These are phyloP conservation scores for Xylaria venustula DNA, from an alignment of 495 filamentous ascomycete species.

Conservation along the genomic window DNA sequence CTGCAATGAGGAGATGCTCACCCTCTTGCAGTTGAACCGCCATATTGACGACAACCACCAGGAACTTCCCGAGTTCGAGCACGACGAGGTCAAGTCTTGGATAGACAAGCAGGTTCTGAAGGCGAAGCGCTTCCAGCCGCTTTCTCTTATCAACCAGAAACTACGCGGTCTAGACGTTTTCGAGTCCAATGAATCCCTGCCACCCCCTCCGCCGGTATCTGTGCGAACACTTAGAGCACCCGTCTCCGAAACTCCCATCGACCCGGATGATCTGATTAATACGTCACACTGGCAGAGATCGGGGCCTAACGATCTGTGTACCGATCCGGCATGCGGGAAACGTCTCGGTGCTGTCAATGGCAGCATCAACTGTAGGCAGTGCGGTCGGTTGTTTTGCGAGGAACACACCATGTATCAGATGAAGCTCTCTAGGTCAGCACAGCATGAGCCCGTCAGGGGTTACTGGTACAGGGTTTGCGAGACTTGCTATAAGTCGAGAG, in stretches of 20 bases:
- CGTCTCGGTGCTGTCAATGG: slow-evolving; percentile 75
- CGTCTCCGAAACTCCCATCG: slow-evolving; percentile 46
- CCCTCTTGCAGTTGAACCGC: slow-evolving; percentile 86
- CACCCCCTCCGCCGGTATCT: slow-evolving; percentile 21
- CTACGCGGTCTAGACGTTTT: slow-evolving; percentile 96
- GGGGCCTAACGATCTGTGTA: slow-evolving; percentile 71
- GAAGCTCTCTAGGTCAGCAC: slow-evolving; percentile 87
- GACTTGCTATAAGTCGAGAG: slow-evolving; percentile 94
- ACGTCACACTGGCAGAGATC: slow-evolving; percentile 84
- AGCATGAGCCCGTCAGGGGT: slow-evolving; percentile 88
- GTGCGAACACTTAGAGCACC: slow-evolving; percentile 23
- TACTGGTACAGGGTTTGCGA: slow-evolving; percentile 95
- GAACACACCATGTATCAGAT: slow-evolving; percentile 99
- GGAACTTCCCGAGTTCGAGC: slow-evolving; percentile 87
- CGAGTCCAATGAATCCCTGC: slow-evolving; percentile 77
- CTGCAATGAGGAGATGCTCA: slow-evolving; percentile 97
- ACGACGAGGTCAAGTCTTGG: slow-evolving; percentile 98
- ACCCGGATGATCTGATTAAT: slow-evolving; percentile 87
- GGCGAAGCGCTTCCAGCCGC: slow-evolving; percentile 91
- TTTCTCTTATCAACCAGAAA: slow-evolving; percentile 84
- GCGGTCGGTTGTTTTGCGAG: slow-evolving; percentile 91
- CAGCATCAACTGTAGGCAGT: slow-evolving; percentile 87
- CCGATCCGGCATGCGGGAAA: slow-evolving; percentile 82
- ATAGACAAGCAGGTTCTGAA: slow-evolving; percentile 95
- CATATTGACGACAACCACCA: slow-evolving; percentile 94